A percentile compares a stretch with the other conserved stretches of the same genome.
Evolutionary conservation across 208 protist genomes (phyloP).

Genomic region (Kentomonas sorsogonicus): DNA sequence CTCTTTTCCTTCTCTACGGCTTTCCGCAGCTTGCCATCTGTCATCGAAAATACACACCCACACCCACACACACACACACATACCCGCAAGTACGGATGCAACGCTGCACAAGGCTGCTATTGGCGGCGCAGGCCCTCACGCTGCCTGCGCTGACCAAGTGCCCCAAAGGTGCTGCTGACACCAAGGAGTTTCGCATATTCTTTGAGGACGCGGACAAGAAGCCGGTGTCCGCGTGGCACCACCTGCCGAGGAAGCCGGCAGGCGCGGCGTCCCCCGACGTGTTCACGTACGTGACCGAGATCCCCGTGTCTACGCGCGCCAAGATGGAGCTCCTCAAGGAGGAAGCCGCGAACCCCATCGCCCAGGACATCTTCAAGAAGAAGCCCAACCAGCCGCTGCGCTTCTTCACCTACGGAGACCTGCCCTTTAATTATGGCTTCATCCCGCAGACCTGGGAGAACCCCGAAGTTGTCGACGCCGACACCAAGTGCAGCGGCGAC

Average conservation of each 20-base stretch:
- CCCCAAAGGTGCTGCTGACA: conserved; percentile 16
- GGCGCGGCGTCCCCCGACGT: conserved; percentile 23
- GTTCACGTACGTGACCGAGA: conserved; percentile 79
- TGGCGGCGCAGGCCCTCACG: neutral
- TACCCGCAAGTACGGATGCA: conserved; percentile 9
- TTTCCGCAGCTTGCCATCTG: neutral
- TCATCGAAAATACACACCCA: neutral
- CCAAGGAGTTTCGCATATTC: conserved; percentile 58
- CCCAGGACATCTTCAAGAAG: conserved; percentile 78
- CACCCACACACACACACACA: neutral
- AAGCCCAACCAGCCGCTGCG: conserved; percentile 56
- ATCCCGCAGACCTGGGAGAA: conserved; percentile 94
- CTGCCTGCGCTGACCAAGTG: conserved; percentile 15
- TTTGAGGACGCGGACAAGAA: conserved; percentile 18
- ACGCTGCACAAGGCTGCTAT: neutral
- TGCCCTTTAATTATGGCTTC: conserved; percentile 95
- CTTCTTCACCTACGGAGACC: conserved; percentile 79
- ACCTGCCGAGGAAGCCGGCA: conserved; percentile 36
- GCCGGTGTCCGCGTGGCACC: conserved; percentile 61
- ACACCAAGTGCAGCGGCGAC: conserved; percentile 72
- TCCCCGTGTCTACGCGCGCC: conserved; percentile 79
- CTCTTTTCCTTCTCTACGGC: neutral
- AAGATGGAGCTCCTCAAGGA: conserved; percentile 93
- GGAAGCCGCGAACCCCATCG: conserved; percentile 89
- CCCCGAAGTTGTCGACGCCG: conserved; percentile 28